These are phyloP conservation scores for Monosporozyma yasuniensis DNA, from an alignment of 805 yeast species.

Conservation along the genomic window DNA sequence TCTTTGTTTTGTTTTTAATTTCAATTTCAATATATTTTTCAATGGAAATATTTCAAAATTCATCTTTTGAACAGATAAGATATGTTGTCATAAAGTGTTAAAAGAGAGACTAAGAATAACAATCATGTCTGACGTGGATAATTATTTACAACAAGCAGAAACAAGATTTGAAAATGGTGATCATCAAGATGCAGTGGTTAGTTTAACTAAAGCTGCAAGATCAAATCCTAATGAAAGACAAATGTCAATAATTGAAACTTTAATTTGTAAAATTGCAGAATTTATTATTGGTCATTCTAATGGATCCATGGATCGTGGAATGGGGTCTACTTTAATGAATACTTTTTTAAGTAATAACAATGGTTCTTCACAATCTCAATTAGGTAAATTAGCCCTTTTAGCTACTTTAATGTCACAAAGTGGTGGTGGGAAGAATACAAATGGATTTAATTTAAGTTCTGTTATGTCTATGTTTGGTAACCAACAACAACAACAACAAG, in stretches of 20 bases:
- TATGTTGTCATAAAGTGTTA: too few species aligned
- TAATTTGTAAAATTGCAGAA: constrained; percentile 16
- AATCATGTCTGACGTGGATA: constrained; percentile 11
- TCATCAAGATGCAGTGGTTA: constrained; percentile 23
- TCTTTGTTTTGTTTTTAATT: not conserved
- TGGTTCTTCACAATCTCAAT: constrained; percentile 21
- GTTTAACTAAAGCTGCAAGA: constrained; percentile 21
- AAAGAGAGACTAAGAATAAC: not conserved
- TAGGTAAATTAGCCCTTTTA: constrained; percentile 25
- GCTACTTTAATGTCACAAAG: constrained; percentile 16
- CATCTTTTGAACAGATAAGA: too few species aligned
- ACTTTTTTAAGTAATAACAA: constrained; percentile 15
- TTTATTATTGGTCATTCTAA: constrained; percentile 11
- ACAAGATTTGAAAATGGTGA: constrained; percentile 15
- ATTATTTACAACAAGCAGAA: constrained; percentile 19
- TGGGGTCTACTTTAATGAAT: constrained; percentile 17
- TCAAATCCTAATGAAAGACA: constrained; percentile 19
- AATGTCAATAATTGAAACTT: constrained; percentile 17
- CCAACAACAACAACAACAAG: not conserved
- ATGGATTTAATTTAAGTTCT: constrained; percentile 17
- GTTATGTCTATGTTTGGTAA: constrained; percentile 17
- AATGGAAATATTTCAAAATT: too few species aligned
- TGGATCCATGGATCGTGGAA: constrained; percentile 10
- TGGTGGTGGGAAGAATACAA: constrained; percentile 4
- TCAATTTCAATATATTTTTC: not conserved